Evolutionary conservation across 2,329 filamentous ascomycete genomes (phyloP), one percentile per base, ranked within the genome.

Genomic region (Hymenoscyphus occultus): DNA sequence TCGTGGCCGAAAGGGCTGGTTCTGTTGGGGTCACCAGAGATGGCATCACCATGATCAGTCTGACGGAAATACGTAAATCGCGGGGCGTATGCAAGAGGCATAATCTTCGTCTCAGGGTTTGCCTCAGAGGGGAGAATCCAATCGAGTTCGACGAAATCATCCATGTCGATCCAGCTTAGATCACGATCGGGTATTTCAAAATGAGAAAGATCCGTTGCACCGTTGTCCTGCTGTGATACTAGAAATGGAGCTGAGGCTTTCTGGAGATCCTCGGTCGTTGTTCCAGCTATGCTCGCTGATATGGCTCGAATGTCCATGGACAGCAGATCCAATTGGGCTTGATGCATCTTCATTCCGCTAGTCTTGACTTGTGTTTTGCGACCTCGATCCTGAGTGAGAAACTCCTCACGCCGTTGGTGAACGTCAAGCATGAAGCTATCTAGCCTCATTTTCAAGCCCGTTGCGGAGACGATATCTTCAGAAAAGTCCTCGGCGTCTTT

Each of bases 341-440:
- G 90, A 72, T 99, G 95, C 71, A 99, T 96, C 74, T 93, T 93
- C 87, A 99, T 98, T 2, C 90, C 91, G 61, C 89, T 97, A 0
- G 93, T 96, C 72, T 91, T 89, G 65, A 88, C 90, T 68, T 92
- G 87, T 40, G 90, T 89, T 69, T 90, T 90, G 67, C 85, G 87
- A 6, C 89, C 91, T 73, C 90, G 90, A 62, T 92, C 90, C 64
- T 90, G 84, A 1, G 91, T 93, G 67, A 90, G 89, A 77, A 97
- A 96, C 74, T 96, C 91, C 75, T 99, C 95, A 61, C 95, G 88
- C 60, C 96, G 85, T 77, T 97, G 93, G 77, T 99, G 95, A 56
- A 99, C 82, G 78, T 99, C 95, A 56, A 99, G 86, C 87, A 97
- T 97, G 77, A 98, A 96, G 79, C 92, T 97, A 77, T 98, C 94